Conservation (phyloP, 345 rosid genomes). For the Citrus unshiu region DNA sequence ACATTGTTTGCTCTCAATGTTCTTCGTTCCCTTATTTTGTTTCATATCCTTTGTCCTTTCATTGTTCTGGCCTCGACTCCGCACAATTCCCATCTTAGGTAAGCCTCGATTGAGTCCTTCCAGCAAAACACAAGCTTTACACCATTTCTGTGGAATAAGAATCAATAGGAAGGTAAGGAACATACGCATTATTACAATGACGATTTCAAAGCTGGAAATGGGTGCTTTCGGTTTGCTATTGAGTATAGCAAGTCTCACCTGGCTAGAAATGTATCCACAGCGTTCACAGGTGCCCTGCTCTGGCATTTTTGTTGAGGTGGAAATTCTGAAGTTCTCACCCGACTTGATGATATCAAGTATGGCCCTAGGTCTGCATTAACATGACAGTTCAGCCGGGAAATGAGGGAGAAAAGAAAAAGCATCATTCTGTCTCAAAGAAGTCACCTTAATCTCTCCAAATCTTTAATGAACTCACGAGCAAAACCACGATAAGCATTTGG, state of each 20-base stretch:
- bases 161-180: neutral
- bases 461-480: constrained; percentile 96
- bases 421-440: neutral
- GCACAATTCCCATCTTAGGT: constrained; percentile 84
- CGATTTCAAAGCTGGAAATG: neutral
- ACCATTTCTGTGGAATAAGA: constrained; percentile 60
- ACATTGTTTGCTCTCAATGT: constrained; percentile 73
- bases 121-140: constrained; percentile 90
- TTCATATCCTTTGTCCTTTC: constrained; percentile 36
- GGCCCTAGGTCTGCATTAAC: constrained; percentile 76
- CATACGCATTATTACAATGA: neutral
- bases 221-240: neutral
- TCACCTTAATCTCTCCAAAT: constrained; percentile 90
- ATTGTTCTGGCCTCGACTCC: constrained; percentile 40
- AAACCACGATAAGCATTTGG: constrained; percentile 96
- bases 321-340: constrained; percentile 84
- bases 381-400: neutral
- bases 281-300: constrained; percentile 94
- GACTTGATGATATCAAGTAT: constrained; percentile 84
- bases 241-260: constrained; percentile 42
- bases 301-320: constrained; percentile 83
- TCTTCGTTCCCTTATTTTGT: constrained; percentile 24
- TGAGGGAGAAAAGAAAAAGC: neutral
- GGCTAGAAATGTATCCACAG: constrained; percentile 95
- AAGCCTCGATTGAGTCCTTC: constrained; percentile 87